Percentiles rank a stretch among this genome's conserved stretches.
phyloP scores from a whole-genome alignment of 2,329 filamentous ascomycete genomes.

The Basipetospora chlamydospora region DNA sequence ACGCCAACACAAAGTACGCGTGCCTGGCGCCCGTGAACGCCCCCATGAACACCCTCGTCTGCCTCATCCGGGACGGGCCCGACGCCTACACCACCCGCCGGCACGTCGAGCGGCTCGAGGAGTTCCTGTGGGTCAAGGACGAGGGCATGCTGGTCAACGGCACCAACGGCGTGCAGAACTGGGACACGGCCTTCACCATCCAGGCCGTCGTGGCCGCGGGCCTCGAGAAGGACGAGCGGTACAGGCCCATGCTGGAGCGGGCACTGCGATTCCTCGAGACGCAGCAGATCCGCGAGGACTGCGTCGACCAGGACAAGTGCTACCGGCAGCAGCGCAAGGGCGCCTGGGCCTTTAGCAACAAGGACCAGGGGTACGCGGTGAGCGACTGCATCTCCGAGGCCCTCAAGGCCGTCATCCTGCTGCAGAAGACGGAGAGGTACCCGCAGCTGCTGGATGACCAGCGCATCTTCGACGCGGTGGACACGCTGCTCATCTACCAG shows the following conservation, averaged over 20 bases:
- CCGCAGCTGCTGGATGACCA: constrained; percentile 59
- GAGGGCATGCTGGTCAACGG: constrained; percentile 93
- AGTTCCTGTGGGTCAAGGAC: constrained; percentile 81
- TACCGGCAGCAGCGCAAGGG: constrained; percentile 88
- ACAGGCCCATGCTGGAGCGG: constrained; percentile 68
- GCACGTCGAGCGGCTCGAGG: constrained; percentile 68
- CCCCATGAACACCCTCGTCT: constrained; percentile 77
- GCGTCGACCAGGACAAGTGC: constrained; percentile 59
- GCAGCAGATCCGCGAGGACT: constrained; percentile 81
- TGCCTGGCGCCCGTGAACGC: constrained; percentile 80
- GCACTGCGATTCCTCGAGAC: constrained; percentile 76
- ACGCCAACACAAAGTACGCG: constrained; percentile 80
- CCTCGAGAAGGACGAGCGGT: constrained; percentile 61
- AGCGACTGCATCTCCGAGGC: constrained; percentile 91
- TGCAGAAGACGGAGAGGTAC: constrained; percentile 67
- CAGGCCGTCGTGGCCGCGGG: constrained; percentile 70
- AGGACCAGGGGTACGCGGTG: constrained; percentile 84
- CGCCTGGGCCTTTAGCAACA: constrained; percentile 91
- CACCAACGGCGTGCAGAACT: constrained; percentile 94
- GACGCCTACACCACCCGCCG: constrained; percentile 56
- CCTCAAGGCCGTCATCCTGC: constrained; percentile 68
- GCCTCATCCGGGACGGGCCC: constrained; percentile 73
- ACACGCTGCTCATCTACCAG: constrained; percentile 84
- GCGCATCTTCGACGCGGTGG: constrained; percentile 74
- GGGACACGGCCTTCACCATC: constrained; percentile 87